Evolutionary conservation across 768 basidiomycete species (phyloP).

Genomic region (Leucogyrophana mollusca): DNA sequence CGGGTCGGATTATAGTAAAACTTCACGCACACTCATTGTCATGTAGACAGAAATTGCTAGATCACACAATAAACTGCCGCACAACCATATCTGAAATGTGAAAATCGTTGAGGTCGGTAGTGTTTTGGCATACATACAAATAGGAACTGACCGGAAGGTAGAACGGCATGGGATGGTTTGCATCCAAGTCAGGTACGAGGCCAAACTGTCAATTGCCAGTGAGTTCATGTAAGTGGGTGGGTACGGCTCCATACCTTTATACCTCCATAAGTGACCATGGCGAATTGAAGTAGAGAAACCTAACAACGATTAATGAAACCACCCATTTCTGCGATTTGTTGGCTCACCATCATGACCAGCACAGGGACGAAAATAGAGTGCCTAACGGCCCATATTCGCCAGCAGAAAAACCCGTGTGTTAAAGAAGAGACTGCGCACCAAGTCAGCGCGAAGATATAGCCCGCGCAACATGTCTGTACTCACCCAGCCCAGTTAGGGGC

Average conservation of each 20-base stretch:
- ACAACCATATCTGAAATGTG: constrained; percentile 22
- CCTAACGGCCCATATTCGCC: constrained; percentile 15
- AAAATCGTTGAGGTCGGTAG: neutral
- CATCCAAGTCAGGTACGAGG: constrained; percentile 7
- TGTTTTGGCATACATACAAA: neutral
- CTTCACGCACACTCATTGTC: constrained; percentile 10
- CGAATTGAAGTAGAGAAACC: constrained; percentile 22
- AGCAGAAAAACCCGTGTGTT: constrained; percentile 21
- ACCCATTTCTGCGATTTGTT: neutral
- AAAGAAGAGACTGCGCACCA: constrained; percentile 10
- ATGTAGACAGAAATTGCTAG: constrained; percentile 19
- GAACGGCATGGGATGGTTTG: constrained; percentile 3
- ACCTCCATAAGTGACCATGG: constrained; percentile 11
- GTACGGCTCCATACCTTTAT: neutral
- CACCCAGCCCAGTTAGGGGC: constrained; percentile 17
- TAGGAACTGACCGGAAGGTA: constrained; percentile 6
- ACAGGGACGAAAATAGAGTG: neutral
- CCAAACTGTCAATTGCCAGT: constrained; percentile 3
- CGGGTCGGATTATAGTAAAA: no score
- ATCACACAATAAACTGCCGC: constrained; percentile 15
- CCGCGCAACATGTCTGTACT: neutral
- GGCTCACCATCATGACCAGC: constrained; percentile 17
- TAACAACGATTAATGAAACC: neutral
- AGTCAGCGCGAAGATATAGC: neutral
- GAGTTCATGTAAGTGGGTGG: no score